These are phyloP conservation scores for Talaromyces pinophilus DNA, from an alignment of 2,329 filamentous ascomycete genomes.

Conservation along the genomic window DNA sequence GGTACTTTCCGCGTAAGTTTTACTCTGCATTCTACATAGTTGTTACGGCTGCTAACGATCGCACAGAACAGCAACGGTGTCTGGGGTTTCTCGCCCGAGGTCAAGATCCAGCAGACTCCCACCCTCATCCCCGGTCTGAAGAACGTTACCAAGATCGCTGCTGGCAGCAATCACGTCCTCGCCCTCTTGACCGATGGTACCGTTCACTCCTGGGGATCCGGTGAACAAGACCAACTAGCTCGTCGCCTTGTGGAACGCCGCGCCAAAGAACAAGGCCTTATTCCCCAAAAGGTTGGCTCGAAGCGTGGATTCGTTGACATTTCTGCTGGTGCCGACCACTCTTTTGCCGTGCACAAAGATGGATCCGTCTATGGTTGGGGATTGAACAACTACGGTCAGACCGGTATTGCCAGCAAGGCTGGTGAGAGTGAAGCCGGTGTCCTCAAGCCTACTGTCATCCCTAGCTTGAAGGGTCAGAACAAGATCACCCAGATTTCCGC, in stretches of 20 bases:
- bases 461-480: constrained; percentile 58
- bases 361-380: constrained; percentile 75
- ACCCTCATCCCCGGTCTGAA: constrained; percentile 50
- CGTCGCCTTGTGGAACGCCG: constrained; percentile 57
- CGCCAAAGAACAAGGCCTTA: constrained; percentile 51
- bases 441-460: constrained; percentile 65
- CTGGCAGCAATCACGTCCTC: constrained; percentile 55
- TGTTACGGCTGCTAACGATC: not conserved
- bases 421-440: constrained; percentile 68
- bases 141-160: constrained; percentile 51
- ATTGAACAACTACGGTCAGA: constrained; percentile 79
- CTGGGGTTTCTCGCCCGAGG: constrained; percentile 53
- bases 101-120: constrained; percentile 43
- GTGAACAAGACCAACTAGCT: constrained; percentile 66
- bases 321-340: constrained; percentile 72
- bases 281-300: constrained; percentile 56
- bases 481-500: constrained; percentile 67
- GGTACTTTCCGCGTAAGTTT: constrained; percentile 60
- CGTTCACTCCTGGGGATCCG: constrained; percentile 62
- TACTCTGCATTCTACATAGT: not conserved
- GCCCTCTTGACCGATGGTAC: constrained; percentile 57
- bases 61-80: constrained; percentile 59
- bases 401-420: constrained; percentile 62
- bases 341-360: constrained; percentile 68
- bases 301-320: constrained; percentile 58